Evolutionary conservation across 2,329 filamentous ascomycete genomes (phyloP).

Genomic region (Lasiodiplodia sp.): DNA sequence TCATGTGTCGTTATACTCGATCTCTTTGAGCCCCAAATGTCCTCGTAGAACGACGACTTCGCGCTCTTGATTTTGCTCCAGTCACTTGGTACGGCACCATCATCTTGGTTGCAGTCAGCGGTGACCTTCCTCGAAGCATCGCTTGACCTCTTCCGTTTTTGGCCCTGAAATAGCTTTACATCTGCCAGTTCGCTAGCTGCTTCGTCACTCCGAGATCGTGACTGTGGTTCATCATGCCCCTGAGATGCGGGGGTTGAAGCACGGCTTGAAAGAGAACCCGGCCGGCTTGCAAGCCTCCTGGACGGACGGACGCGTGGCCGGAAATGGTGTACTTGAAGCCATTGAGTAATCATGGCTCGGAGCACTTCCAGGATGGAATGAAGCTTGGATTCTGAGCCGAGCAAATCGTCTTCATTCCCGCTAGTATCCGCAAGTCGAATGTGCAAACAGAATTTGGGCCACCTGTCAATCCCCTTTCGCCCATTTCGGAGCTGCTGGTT

Average conservation of each 20-base stretch:
- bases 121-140: not conserved
- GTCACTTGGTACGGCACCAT: conserved; percentile 37
- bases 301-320: conserved; percentile 55
- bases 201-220: not conserved
- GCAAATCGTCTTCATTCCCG: conserved; percentile 36
- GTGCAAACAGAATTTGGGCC: conserved; percentile 89
- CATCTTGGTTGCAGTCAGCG: no score
- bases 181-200: not conserved
- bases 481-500: conserved; percentile 59
- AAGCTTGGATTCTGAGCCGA: conserved; percentile 48
- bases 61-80: conserved; percentile 56
- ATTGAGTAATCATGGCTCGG: conserved; percentile 72
- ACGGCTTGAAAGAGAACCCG: conserved; percentile 19
- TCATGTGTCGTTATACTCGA: not conserved
- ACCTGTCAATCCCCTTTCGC: conserved; percentile 76
- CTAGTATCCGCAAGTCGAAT: conserved; percentile 38
- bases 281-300: conserved; percentile 12
- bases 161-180: not conserved
- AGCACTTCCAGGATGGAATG: conserved; percentile 70
- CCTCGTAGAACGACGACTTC: conserved; percentile 44
- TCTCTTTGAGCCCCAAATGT: conserved; percentile 32
- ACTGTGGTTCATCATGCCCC: not conserved
- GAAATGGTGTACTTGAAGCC: conserved; percentile 76
- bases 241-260: conserved; percentile 7
- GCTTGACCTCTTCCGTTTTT: conserved; percentile 38